Evolutionary conservation across 805 yeast genomes (phyloP).

Genomic region (Isabelozyma rhagii): DNA sequence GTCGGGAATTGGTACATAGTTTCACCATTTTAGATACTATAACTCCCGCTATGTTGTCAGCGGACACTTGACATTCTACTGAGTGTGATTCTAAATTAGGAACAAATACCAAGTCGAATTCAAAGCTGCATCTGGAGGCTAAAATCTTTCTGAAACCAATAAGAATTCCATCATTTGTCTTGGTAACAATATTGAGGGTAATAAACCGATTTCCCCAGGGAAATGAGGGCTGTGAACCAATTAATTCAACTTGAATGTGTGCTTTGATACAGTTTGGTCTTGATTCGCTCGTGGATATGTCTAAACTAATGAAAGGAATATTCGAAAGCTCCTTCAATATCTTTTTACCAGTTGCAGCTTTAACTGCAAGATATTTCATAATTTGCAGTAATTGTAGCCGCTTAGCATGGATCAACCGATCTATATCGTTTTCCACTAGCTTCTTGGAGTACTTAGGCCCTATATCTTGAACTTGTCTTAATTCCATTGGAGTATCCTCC

Average conservation of each 20-base stretch:
- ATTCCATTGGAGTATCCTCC: slow-evolving; percentile 45
- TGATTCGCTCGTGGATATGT: background rate
- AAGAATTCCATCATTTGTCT: slow-evolving; percentile 28
- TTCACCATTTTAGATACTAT: background rate
- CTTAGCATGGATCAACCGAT: slow-evolving; percentile 24
- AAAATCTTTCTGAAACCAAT: slow-evolving; percentile 45
- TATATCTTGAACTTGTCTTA: slow-evolving; percentile 48
- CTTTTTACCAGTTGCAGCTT: slow-evolving; percentile 39
- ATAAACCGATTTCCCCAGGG: slow-evolving; percentile 32
- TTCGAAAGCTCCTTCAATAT: slow-evolving; percentile 11
- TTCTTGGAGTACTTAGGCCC: slow-evolving; percentile 40
- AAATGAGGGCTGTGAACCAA: background rate
- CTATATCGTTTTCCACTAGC: slow-evolving; percentile 32
- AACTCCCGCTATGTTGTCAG: slow-evolving; percentile 39
- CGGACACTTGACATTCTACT: slow-evolving; percentile 20
- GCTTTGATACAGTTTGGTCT: background rate
- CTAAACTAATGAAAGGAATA: background rate
- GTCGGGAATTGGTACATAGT: too few relatives aligned
- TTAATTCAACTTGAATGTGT: background rate
- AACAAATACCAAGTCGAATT: slow-evolving; percentile 20
- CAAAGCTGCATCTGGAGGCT: slow-evolving; percentile 18
- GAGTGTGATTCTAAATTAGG: too few relatives aligned
- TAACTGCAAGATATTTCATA: slow-evolving; percentile 39
- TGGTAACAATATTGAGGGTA: slow-evolving; percentile 26
- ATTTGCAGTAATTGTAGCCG: slow-evolving; percentile 27